Evolutionary conservation across 2,329 filamentous ascomycete species (phyloP), one percentile per base, ranked within the genome.

Genomic region (Chaetothyriales sp.): DNA sequence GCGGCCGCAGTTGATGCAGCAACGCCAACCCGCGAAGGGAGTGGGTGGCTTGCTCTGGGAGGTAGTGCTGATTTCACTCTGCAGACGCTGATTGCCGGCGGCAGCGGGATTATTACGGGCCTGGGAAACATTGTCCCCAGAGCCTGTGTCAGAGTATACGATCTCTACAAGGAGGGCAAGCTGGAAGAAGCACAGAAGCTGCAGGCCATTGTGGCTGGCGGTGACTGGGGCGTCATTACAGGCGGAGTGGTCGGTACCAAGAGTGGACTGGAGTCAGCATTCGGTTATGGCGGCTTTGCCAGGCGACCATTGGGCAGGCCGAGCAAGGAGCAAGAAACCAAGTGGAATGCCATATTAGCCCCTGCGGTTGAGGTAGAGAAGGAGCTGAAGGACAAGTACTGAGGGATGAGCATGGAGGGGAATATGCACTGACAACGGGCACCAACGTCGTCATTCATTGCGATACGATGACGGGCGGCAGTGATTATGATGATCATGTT

Each of bases 61-160:
- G 84, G 84, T 50, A 83, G 79, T 47, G 81, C 81, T 49, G 83
- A 88, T 67, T 86, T 86, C 65, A 81, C 79, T 10, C 66, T 87
- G 10, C 83, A 86, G 64, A 80, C 80, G 0, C 66, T 86, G 42
- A 73, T 83, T 44, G 81, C 79, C 3, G 84, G 83, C 20, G 83
- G 80, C 2, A 77, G 81, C 51, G 84, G 84, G 32, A 76, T 84
- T 60, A 83, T 88, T 55, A 80, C 78, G 12, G 84, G 83, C 10
- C 72, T 83, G 50, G 84, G 76, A 26, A 88, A 89, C 64, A 70
- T 88, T 44, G 74, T 79, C 1, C 84, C 82, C 28, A 80, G 76
- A 60, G 70, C 80, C 2, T 83, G 81, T 64, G 73, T 81, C 51
- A 58, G 78, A 60, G 68, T 86, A 15, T 65, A 79, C 50, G 67